These are phyloP conservation scores for Dryas alaskensis DNA, from an alignment of 306 rosid genomes.

Conservation along the genomic window DNA sequence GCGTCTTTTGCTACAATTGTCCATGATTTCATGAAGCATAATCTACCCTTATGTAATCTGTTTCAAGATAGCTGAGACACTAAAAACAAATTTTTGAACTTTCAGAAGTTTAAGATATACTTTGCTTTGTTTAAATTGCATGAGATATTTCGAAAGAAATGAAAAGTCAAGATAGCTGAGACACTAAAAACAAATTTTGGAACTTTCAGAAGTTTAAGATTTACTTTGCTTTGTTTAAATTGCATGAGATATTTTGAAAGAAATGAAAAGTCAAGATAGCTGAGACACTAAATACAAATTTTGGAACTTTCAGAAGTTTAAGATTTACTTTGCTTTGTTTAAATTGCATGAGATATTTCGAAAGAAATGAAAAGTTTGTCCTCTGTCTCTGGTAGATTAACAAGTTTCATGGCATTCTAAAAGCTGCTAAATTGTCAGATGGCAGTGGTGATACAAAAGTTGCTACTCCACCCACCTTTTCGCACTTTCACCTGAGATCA, in stretches of 20 bases:
- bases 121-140: background rate
- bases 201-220: background rate
- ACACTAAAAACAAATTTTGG: background rate
- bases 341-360: background rate
- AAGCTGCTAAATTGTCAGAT: background rate
- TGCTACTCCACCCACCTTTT: background rate
- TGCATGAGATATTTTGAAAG: background rate
- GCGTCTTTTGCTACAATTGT: background rate
- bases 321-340: background rate
- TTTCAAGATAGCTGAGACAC: background rate
- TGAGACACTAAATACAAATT: too few species aligned
- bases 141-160: background rate
- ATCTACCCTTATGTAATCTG: background rate
- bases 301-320: conserved; percentile 1
- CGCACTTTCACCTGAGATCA: background rate
- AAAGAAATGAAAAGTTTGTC: background rate
- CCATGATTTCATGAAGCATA: background rate
- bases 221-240: background rate
- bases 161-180: background rate
- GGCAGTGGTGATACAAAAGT: background rate
- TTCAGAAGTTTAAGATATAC: background rate
- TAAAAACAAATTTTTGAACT: background rate
- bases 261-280: background rate
- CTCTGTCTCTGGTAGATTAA: background rate
- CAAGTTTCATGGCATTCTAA: background rate